phyloP scores from a whole-genome alignment of 2,329 filamentous ascomycete species.

The Xylaria sp. region DNA sequence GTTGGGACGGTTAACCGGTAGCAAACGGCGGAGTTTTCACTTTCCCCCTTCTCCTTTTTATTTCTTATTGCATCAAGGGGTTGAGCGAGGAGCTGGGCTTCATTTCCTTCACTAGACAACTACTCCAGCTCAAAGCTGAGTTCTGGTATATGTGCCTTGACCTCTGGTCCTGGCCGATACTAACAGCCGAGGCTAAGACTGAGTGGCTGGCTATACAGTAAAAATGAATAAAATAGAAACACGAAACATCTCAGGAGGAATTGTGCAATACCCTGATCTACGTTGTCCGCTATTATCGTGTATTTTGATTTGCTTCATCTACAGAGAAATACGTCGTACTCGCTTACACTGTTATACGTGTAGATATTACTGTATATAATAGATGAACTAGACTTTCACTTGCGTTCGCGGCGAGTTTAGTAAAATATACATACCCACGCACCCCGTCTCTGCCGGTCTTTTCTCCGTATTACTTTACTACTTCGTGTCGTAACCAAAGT shows the following conservation, averaged over 20 bases:
- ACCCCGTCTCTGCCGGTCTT: no score
- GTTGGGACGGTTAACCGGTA: slow-evolving; percentile 28
- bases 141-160: neutral
- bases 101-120: slow-evolving; percentile 14
- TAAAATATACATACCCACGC: no score
- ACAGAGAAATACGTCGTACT: neutral
- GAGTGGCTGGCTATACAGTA: neutral
- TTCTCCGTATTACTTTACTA: no score
- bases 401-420: no score
- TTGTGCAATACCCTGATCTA: neutral
- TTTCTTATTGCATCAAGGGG: slow-evolving; percentile 40
- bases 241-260: slow-evolving; percentile 11
- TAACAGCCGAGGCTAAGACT: neutral
- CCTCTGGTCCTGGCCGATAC: neutral
- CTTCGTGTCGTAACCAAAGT: no score
- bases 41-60: slow-evolving; percentile 3
- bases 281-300: neutral
- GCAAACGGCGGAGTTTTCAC: slow-evolving; percentile 29
- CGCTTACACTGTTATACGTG: neutral
- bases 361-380: no score
- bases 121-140: slow-evolving; percentile 10
- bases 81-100: slow-evolving; percentile 38
- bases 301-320: neutral
- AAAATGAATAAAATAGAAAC: slow-evolving; percentile 25
- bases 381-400: no score